phyloP scores from a whole-genome alignment of 139 green algal genomes.

The Chlamydomonas applanata region DNA sequence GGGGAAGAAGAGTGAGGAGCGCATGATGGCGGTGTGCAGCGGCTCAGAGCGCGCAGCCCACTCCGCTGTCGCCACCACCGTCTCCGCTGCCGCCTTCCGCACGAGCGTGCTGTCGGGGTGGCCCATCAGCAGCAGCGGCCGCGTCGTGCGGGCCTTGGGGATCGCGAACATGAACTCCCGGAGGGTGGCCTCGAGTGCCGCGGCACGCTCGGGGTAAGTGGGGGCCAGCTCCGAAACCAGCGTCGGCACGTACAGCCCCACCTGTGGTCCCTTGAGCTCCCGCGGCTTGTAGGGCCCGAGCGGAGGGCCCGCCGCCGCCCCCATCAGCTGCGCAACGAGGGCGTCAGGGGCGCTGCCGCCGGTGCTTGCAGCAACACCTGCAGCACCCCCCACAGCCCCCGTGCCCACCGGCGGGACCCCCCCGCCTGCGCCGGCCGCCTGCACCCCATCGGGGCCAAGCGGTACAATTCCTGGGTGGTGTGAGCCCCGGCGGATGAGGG shows the following conservation, averaged over 20 bases:
- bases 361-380: not conserved
- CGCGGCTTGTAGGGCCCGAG: not conserved
- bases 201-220: constrained; percentile 19
- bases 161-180: constrained; percentile 82
- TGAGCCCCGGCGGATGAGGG: too few species aligned
- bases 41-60: constrained; percentile 36
- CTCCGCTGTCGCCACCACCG: constrained; percentile 1
- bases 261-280: not conserved
- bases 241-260: constrained; percentile 13
- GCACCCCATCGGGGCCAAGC: too few species aligned
- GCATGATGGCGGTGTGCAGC: constrained; percentile 71
- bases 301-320: too few species aligned
- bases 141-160: constrained; percentile 60
- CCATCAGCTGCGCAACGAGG: too few species aligned
- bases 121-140: constrained; percentile 37
- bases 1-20: constrained; percentile 93
- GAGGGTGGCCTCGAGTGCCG: constrained; percentile 53
- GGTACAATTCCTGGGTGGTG: too few species aligned
- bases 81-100: constrained; percentile 24
- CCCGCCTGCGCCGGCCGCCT: too few species aligned
- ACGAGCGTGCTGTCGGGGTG: constrained; percentile 10
- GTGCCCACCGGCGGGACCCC: too few species aligned
- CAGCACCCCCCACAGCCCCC: too few species aligned
- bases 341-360: not conserved
- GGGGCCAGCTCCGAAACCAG: constrained; percentile 30